A percentile compares a stretch with the other conserved stretches of the same genome.
Evolutionary conservation across 2,329 filamentous ascomycete genomes (phyloP).

Genomic region (Nothopassalora personata): DNA sequence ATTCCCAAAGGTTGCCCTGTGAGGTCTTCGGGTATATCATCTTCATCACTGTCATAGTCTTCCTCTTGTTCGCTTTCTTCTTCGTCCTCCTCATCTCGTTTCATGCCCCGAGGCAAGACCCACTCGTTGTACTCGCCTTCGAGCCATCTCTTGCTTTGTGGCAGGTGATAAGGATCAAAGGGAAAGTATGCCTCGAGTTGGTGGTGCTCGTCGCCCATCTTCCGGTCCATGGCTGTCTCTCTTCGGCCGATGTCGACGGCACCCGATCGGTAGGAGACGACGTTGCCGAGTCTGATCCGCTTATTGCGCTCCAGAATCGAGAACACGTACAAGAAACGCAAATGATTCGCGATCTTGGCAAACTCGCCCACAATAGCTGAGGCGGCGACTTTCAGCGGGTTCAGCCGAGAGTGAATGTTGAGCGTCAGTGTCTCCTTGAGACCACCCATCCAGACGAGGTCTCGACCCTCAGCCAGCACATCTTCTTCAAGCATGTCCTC

Average conservation of each 20-base stretch:
- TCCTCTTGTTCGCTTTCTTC: conserved; percentile 46
- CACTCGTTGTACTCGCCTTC: conserved; percentile 78
- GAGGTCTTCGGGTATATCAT: conserved; percentile 23
- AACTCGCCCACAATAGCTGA: conserved; percentile 88
- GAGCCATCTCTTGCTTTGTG: conserved; percentile 81
- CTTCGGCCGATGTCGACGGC: conserved; percentile 50
- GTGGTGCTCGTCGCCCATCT: conserved; percentile 69
- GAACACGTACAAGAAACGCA: conserved; percentile 85
- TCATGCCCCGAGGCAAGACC: conserved; percentile 63
- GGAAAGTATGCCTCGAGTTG: conserved; percentile 94
- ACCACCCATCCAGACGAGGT: conserved; percentile 70
- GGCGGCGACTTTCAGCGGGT: conserved; percentile 91
- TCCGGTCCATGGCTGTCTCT: conserved; percentile 48
- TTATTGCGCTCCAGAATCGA: conserved; percentile 89
- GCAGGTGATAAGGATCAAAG: conserved; percentile 92
- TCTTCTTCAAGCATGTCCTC: conserved; percentile 51
- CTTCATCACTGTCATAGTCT: conserved; percentile 28
- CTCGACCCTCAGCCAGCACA: conserved; percentile 59
- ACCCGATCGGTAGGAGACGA: conserved; percentile 41
- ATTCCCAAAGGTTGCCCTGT: conserved; percentile 8
- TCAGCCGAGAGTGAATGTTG: conserved; percentile 82
- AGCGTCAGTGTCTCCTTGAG: conserved; percentile 68
- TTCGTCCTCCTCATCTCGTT: conserved; percentile 52
- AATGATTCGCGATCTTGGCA: conserved; percentile 76
- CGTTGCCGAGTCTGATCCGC: conserved; percentile 71